Evolutionary conservation across 352 stramenopile species (phyloP), one percentile per base, ranked within the genome.

Genomic region (Phytophthora litchii): DNA sequence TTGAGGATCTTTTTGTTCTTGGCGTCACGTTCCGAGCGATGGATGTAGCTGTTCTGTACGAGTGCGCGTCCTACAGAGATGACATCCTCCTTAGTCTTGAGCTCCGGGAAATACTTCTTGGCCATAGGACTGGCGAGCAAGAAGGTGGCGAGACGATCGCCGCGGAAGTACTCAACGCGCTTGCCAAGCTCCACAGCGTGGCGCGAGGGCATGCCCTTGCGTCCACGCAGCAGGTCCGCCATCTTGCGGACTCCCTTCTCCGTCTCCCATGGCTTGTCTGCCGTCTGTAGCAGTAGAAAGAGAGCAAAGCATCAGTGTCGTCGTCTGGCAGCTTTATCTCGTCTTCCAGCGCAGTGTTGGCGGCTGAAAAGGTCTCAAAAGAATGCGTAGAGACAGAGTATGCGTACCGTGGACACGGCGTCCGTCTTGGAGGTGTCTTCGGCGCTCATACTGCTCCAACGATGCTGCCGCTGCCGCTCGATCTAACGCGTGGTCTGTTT

Each of bases 111-210:
- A 65, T 94, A 86, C 60, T 91, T 92, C 63, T 91, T 94, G 5
- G 80, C 80, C 38, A 78, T 76, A 9, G 78, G 56, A 44, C 87
- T 96, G 14, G 78, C 72, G 29, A 96, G 56, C 58, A 97, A 54
- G 67, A 96, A 97, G 7, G 64, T 66, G 51, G 59, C 86, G 23
- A 97, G 72, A 56, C 95, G 95, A 64, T 96, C 88, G 29, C 88
- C 89, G 38, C 89, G 89, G 57, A 97, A 97, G 70, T 95, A 97
- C 67, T 97, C 89, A 19, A 97, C 89, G 46, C 89, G 88, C 78
- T 96, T 96, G 55, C 90, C 89, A 10, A 96, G 75, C 59, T 97
- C 88, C 46, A 97, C 89, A 23, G 88, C 89, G 46, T 96, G 88
- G 48, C 89, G 88, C 32, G 94, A 85, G 5, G 84, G 80, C 83